Evolutionary conservation across 495 filamentous ascomycete species (phyloP).

Genomic region (Penicillium bovifimosum): DNA sequence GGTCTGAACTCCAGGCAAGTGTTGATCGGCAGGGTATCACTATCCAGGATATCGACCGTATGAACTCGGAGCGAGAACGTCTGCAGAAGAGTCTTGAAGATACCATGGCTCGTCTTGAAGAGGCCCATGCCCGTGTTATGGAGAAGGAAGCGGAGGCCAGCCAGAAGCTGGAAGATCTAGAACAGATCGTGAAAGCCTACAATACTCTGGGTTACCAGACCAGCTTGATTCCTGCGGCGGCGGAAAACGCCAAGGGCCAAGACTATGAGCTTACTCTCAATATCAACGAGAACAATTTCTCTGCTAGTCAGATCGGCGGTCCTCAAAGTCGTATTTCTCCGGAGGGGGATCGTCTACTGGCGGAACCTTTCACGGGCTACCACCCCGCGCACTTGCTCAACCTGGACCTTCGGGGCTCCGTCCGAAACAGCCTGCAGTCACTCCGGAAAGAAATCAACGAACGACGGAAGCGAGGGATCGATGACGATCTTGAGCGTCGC

Average conservation of each 20-base stretch:
- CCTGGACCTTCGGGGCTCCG: constrained; percentile 72
- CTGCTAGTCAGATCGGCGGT: constrained; percentile 61
- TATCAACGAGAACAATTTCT: constrained; percentile 71
- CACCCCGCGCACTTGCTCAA: constrained; percentile 82
- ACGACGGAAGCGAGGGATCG: constrained; percentile 70
- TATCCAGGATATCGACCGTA: constrained; percentile 95
- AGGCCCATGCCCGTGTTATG: constrained; percentile 70
- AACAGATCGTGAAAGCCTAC: constrained; percentile 78
- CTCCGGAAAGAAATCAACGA: constrained; percentile 87
- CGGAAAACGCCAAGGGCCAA: constrained; percentile 75
- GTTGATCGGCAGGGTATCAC: constrained; percentile 91
- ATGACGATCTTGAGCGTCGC: constrained; percentile 83
- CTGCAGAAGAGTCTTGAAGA: constrained; percentile 78
- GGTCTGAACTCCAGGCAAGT: constrained; percentile 67
- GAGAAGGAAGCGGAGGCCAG: constrained; percentile 82
- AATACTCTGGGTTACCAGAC: constrained; percentile 92
- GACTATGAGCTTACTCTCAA: constrained; percentile 78
- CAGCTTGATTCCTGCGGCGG: constrained; percentile 77
- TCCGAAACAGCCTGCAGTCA: constrained; percentile 69
- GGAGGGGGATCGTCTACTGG: constrained; percentile 63
- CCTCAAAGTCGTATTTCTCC: constrained; percentile 45
- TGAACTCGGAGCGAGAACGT: constrained; percentile 91
- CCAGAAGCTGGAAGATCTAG: constrained; percentile 79
- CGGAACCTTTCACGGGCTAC: constrained; percentile 77
- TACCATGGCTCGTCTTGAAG: constrained; percentile 66